Conservation (phyloP, 2,329 filamentous ascomycete genomes). For the Neofusicoccum laricinum region DNA sequence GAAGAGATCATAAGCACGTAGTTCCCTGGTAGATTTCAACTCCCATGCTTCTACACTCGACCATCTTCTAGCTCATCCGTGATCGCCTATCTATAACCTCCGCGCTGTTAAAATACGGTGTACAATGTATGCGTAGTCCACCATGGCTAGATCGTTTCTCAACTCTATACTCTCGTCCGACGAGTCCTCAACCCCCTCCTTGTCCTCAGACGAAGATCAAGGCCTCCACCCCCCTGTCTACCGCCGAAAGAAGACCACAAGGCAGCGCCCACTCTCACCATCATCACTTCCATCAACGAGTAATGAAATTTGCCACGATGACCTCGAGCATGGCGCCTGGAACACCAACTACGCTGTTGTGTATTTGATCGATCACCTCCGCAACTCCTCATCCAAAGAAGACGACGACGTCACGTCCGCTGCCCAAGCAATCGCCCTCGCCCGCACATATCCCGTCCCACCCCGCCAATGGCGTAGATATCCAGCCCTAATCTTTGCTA, state of each 20-base stretch:
- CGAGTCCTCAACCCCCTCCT: not conserved
- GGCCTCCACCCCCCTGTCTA: not conserved
- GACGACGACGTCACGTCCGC: not conserved
- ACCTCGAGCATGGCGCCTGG: conserved; percentile 31
- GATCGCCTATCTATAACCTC: no score
- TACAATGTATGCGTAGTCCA: not conserved
- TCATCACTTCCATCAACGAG: no score
- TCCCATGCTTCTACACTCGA: no score
- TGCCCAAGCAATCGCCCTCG: conserved; percentile 21
- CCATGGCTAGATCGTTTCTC: not conserved
- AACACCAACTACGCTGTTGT: conserved; percentile 42
- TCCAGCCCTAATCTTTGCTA: conserved; percentile 36
- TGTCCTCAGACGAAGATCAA: not conserved
- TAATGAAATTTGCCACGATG: no score
- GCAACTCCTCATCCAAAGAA: conserved; percentile 17
- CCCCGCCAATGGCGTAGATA: conserved; percentile 25
- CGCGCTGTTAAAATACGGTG: not conserved
- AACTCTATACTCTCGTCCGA: not conserved
- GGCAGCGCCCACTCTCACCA: not conserved
- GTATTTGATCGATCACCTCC: conserved; percentile 35
- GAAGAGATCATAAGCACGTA: no score
- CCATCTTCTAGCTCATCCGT: no score
- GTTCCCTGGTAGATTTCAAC: no score
- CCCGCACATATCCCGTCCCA: conserved; percentile 21
- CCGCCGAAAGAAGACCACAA: not conserved